Base-by-base conservation (phyloP, 176 grass and related monocot species). In the Dendrocalamus sinicus region DNA sequence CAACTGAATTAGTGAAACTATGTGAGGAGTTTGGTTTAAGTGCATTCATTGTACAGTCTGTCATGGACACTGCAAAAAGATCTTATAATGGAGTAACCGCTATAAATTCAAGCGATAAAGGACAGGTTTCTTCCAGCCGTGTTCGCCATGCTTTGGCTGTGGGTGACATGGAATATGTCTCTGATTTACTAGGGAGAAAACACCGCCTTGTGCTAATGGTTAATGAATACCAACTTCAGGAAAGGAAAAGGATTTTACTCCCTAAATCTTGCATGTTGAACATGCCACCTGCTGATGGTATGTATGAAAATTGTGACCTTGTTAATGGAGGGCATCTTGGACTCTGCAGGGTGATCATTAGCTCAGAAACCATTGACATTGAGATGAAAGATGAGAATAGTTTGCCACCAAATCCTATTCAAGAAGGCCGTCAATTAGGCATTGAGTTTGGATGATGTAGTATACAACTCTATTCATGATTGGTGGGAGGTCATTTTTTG, bases 121-220 rank as follows among this genome's bases (percentile, higher is more conserved):
- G 89, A 65, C 96, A 98, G 65, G 96, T 98, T 32, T 98, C 93
- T 71, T 98, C 91, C 41, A 95, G 91, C 73, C 90, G 91, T 84
- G 91, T 93, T 83, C 93, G 93, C 46, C 80, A 93, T 72, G 93
- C 93, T 10, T 93, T 95, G 66, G 89, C 67, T 62, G 84, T 92
- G 67, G 93, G 93, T 46, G 90, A 92, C 73, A 95, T 95, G 72
- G 86, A 92, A 75, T 93, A 93, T 44, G 93, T 91, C 24, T 88
- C 70, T 10, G 84, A 95, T 62, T 89, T 95, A 72, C 77, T 95
- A 63, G 95, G 95, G 71, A 88, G 95, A 83, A 97, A 90, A 85
- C 95, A 97, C 76, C 92, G 95, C 22, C 91, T 97, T 84, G 39
- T 95, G 65, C 57, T 97, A 84, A 77, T 61, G 24, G 79, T 92